Conservation (phyloP, 1,284 basidiomycete genomes). For the Caloboletus inedulis region DNA sequence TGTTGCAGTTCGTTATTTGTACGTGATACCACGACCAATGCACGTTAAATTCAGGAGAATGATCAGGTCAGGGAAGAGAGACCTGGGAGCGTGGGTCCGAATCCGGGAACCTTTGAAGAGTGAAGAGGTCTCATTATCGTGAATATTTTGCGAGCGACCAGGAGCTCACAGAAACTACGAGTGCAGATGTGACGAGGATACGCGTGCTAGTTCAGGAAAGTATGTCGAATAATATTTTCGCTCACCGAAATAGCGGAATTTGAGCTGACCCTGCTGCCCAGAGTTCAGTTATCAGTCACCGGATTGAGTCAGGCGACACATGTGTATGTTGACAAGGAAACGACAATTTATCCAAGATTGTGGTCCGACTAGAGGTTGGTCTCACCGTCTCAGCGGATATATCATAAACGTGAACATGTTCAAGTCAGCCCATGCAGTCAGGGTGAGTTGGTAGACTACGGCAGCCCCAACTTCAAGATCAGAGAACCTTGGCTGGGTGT, state of each 20-base stretch:
- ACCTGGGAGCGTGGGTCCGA: conserved; percentile 2
- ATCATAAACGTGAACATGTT: neutral
- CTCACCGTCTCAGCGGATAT: neutral
- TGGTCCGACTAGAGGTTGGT: neutral
- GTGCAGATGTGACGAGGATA: neutral
- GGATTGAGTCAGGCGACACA: conserved; percentile 9
- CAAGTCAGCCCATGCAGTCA: too few relatives aligned
- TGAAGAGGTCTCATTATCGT: neutral
- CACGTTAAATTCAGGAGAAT: conserved; percentile 28
- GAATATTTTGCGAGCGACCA: neutral
- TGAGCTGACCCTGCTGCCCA: conserved; percentile 9
- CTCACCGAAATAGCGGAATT: neutral
- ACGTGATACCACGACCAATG: conserved; percentile 27
- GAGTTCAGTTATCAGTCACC: neutral
- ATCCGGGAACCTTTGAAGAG: neutral
- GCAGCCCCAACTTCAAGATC: conserved; percentile 5
- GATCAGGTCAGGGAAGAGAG: conserved; percentile 22
- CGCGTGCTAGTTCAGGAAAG: neutral
- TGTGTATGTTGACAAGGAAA: conserved; percentile 16
- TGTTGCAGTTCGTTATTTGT: conserved; percentile 19
- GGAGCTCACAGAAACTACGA: neutral
- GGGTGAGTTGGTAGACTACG: neutral
- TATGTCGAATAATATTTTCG: neutral
- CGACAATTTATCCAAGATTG: conserved; percentile 15
- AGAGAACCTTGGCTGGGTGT: neutral